These are phyloP conservation scores for Pyricularia sp. DNA, from an alignment of 2,329 filamentous ascomycete species.

Conservation along the genomic window DNA sequence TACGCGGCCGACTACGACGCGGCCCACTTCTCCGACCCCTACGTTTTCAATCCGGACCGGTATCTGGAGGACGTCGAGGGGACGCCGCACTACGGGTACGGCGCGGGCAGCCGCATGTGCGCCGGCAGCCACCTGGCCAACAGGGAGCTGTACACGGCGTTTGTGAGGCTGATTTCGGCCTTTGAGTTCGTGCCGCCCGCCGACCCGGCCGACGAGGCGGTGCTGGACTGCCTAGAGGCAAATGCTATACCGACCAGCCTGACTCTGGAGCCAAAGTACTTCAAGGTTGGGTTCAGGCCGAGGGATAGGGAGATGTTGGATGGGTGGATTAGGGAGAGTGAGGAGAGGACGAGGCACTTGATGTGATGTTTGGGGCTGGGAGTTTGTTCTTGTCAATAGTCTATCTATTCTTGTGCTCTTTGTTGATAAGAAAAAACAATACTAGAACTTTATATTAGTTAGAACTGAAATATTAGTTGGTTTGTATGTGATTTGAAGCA, in stretches of 20 bases:
- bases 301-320: background rate
- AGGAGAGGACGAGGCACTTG: background rate
- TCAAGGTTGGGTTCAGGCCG: background rate
- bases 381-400: background rate
- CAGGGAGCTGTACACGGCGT: constrained; percentile 52
- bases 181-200: constrained; percentile 32
- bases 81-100: constrained; percentile 53
- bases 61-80: constrained; percentile 41
- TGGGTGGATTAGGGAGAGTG: background rate
- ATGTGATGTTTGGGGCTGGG: background rate
- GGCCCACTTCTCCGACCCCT: constrained; percentile 54
- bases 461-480: background rate
- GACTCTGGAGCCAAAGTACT: background rate
- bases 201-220: background rate
- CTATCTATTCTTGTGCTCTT: background rate
- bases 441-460: background rate
- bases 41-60: constrained; percentile 59
- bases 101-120: constrained; percentile 55
- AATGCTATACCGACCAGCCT: background rate
- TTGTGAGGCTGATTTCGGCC: constrained; percentile 49
- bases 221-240: background rate
- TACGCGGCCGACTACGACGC: constrained; percentile 59
- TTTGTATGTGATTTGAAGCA: background rate
- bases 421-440: background rate
- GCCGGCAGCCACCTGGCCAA: constrained; percentile 54